Evolutionary conservation across 345 rosid genomes (phyloP), one percentile per base, ranked within the genome.

Genomic region (Streptanthus diversifolius): DNA sequence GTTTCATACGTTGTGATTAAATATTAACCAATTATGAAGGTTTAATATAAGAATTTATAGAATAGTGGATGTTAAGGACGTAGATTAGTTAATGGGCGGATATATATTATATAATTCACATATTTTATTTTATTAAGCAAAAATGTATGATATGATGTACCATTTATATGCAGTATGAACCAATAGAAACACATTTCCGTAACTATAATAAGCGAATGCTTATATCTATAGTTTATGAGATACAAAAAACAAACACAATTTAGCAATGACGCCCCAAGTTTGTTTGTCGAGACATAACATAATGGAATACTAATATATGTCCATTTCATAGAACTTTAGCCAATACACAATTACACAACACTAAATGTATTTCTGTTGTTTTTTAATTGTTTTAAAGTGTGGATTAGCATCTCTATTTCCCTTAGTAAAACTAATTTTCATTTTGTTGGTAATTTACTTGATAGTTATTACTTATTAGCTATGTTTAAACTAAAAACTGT

Each of bases 61-160:
- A 30, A 30, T 30, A 5, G 5, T 30, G 33, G 33, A 30, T 30
- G 33, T 30, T 30, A 30, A 3, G 37, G 39, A 55, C 61, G 14
- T 7, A 14, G 18, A 52, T 13, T 27, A 51, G 56, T 24, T 51
- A 24, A 32, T 24, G 18, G n/a, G n/a, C 10, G 35, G 32, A 4
- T n/a, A 52, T 52, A 54, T 54, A 27, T 13, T 21, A 48, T 52
- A 53, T 27, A 29, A 32, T 21, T 35, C 19, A 35, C 29, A 58
- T 1, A 18, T 58, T 27, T 58, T 64, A 7, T 48, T 47, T 45
- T 30, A 19, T 33, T 11, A 47, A 32, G 18, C 17, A 47, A 65
- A 21, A 30, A 24, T 66, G 48, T 48, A 64, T 64, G 69, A n/a
- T 8, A 64, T 47, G 43, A 66, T 66, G 48, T 14, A 49, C 48